Base-by-base conservation (phyloP, 176 grass and related monocot species). In the Eleusine coracana region DNA sequence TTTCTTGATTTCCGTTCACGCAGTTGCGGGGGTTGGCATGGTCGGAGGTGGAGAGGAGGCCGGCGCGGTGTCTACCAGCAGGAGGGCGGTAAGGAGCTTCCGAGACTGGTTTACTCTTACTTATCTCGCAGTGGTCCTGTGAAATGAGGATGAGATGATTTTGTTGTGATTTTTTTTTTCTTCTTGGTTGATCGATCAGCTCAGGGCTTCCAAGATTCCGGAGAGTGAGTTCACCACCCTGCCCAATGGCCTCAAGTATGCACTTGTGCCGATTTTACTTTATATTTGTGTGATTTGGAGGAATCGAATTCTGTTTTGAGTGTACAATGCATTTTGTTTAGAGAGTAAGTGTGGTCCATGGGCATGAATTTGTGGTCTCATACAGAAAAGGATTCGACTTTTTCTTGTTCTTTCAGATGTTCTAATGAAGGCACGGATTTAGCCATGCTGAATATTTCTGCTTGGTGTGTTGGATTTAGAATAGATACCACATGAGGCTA, bases 201-300 rank as follows among this genome's bases (percentile, higher is more conserved):
- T 99, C 10, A 93, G 87, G 77, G 74, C 77, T 52, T 73, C 91
- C 76, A 95, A 99, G 87, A 90, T 99, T 80, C 93, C 96, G 58
- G 96, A 99, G 60, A 92, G 77, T 83, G 96, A 95, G 71, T 93
- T 87, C 85, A 93, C 77, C 21, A 89, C 85, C 40, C 91, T 96
- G 45, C 87, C 93, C 66, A 96, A 91, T 87, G 96, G 96, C 44
- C 93, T 98, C 14, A 98, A 98, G 96, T 98, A 89, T 61, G 92
- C 71, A 29, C 59, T 48, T 12, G 12, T 16, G 39, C 70, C 58
- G 44, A 27, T 66, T 68, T 37, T 55, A 23, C 0, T 25, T 75
- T 28, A 21, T 75, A 40, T 38, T 18, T 16, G 0, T 34, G 5
- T 66, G 16, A 52, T 17, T 41, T 55, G 13, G 40, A 41, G 34